Conservation (phyloP, 2,329 filamentous ascomycete species). For the Purpureocillium takamizusanense region DNA sequence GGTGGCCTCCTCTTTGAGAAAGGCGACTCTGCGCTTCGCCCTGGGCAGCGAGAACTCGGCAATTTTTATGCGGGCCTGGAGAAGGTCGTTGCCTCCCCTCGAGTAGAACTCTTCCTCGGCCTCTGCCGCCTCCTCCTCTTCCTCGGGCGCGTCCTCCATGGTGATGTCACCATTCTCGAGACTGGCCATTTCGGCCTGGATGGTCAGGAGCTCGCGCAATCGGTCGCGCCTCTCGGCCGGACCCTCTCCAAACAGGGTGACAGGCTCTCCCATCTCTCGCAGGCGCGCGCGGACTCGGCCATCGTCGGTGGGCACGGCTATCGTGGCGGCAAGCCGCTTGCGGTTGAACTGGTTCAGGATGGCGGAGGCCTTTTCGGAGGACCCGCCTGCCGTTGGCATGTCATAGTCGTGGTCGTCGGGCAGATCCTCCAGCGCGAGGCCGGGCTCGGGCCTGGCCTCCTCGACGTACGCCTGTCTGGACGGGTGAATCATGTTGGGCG, state of each 20-base stretch:
- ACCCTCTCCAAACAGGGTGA: slow-evolving; percentile 90
- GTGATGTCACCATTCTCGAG: slow-evolving; percentile 48
- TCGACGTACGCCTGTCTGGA: slow-evolving; percentile 90
- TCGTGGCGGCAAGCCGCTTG: slow-evolving; percentile 78
- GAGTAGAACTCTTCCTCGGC: slow-evolving; percentile 95
- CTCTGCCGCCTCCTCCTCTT: slow-evolving; percentile 57
- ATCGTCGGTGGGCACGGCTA: slow-evolving; percentile 92
- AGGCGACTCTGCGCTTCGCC: slow-evolving; percentile 66
- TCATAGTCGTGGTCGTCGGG: slow-evolving; percentile 76
- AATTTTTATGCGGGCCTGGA: slow-evolving; percentile 70
- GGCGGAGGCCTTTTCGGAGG: slow-evolving; percentile 74
- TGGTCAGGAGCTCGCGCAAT: slow-evolving; percentile 69
- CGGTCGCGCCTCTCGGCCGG: slow-evolving; percentile 78
- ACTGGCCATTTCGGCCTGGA: slow-evolving; percentile 55
- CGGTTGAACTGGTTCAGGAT: slow-evolving; percentile 84
- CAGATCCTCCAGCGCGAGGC: slow-evolving; percentile 40
- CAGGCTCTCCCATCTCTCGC: slow-evolving; percentile 81
- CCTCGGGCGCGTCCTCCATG: slow-evolving; percentile 52
- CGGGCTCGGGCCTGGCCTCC: slow-evolving; percentile 55
- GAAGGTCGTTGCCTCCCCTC: slow-evolving; percentile 62
- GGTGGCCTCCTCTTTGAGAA: slow-evolving; percentile 70
- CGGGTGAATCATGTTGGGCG: slow-evolving; percentile 63
- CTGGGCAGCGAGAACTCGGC: slow-evolving; percentile 76
- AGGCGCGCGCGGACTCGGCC: slow-evolving; percentile 71
- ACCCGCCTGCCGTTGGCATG: slow-evolving; percentile 60